Conservation (phyloP, 495 filamentous ascomycete genomes). For the Penicillium arizonense region DNA sequence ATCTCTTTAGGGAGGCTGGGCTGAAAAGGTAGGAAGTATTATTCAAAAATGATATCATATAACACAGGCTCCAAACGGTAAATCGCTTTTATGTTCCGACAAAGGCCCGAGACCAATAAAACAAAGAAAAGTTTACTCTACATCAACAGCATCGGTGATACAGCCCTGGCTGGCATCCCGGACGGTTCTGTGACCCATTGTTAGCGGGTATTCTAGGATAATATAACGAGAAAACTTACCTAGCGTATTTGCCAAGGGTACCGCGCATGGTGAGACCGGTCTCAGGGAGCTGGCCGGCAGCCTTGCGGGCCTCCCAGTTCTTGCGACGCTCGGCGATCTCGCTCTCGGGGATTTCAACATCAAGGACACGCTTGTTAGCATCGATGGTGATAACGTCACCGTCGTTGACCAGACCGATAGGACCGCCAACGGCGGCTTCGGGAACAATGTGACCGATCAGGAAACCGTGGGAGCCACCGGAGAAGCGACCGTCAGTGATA, state of each 20-base stretch:
- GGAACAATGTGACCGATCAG: constrained; percentile 56
- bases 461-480: constrained; percentile 51
- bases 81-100: constrained; percentile 25
- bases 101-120: constrained; percentile 5
- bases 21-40: constrained; percentile 11
- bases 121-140: constrained; percentile 26
- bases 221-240: constrained; percentile 15
- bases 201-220: not conserved
- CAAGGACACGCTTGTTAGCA: constrained; percentile 47
- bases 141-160: constrained; percentile 44
- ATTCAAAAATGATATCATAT: constrained; percentile 24
- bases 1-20: not conserved
- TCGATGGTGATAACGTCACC: constrained; percentile 58
- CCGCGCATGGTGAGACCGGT: constrained; percentile 61
- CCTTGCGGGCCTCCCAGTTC: constrained; percentile 51
- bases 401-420: constrained; percentile 54
- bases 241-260: constrained; percentile 87
- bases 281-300: constrained; percentile 31
- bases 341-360: constrained; percentile 47
- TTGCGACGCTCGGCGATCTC: constrained; percentile 67
- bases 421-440: constrained; percentile 57
- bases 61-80: constrained; percentile 19
- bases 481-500: constrained; percentile 50
- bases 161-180: constrained; percentile 68
- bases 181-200: constrained; percentile 36